phyloP scores from a whole-genome alignment of 352 stramenopile species.

The Aphanomyces invadans region DNA sequence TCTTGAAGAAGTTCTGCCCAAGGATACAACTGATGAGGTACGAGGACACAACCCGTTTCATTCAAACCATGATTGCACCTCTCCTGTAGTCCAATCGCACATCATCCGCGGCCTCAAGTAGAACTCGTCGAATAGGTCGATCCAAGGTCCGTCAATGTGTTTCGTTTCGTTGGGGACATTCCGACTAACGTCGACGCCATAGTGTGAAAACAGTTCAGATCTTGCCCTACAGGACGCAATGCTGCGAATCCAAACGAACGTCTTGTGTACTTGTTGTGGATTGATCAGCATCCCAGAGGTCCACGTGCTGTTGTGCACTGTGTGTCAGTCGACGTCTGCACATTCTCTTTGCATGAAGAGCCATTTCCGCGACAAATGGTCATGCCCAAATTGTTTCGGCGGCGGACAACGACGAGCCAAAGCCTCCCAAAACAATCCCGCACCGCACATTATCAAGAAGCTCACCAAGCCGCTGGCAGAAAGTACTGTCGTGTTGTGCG shows the following conservation, averaged over 20 bases:
- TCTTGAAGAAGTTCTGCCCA: not conserved
- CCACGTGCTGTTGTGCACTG: constrained; percentile 5
- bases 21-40: not conserved
- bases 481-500: constrained; percentile 9
- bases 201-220: not conserved
- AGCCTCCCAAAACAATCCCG: not conserved
- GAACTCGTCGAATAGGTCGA: not conserved
- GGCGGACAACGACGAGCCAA: not conserved
- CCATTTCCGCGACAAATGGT: not conserved
- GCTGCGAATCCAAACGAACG: constrained; percentile 1
- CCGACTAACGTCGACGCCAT: not conserved
- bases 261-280: constrained; percentile 17
- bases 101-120: not conserved
- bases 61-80: not conserved
- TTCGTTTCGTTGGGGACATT: not conserved
- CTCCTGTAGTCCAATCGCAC: not conserved
- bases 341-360: constrained; percentile 19
- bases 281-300: constrained; percentile 23
- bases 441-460: constrained; percentile 4
- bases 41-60: not conserved
- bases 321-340: not conserved
- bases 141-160: not conserved
- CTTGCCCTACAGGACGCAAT: not conserved
- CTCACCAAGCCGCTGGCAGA: constrained; percentile 11
- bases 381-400: constrained; percentile 1